Evolutionary conservation across 2,329 filamentous ascomycete species (phyloP).

Genomic region (Aspergillus sp.): DNA sequence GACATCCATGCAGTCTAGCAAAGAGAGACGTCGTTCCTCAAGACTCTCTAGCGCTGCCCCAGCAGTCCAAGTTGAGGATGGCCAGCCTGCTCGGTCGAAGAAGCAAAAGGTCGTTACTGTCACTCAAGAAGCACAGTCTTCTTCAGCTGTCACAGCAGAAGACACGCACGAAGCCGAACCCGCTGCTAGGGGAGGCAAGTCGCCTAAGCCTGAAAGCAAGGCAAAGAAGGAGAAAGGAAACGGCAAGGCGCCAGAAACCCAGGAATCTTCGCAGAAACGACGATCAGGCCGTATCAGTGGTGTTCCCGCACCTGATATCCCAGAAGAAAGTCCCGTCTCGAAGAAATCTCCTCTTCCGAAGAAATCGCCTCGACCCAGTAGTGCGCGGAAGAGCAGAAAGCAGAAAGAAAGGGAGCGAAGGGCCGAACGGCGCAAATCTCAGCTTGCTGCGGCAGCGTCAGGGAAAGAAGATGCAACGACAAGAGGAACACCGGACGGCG

Average conservation of each 20-base stretch:
- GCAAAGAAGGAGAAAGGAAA: constrained; percentile 2
- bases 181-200: constrained; percentile 10
- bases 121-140: constrained; percentile 17
- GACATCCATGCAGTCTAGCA: constrained; percentile 19
- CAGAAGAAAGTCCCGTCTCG: constrained; percentile 19
- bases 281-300: constrained; percentile 37
- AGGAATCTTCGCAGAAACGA: constrained; percentile 33
- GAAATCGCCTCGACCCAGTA: constrained; percentile 23
- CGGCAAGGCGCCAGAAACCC: constrained; percentile 14
- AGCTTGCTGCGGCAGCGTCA: neutral
- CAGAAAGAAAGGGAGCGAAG: constrained; percentile 16
- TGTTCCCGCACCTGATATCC: constrained; percentile 19
- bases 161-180: constrained; percentile 32
- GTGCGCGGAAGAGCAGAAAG: constrained; percentile 28
- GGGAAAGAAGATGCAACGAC: neutral
- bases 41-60: constrained; percentile 27
- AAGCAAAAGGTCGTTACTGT: constrained; percentile 11
- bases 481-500: neutral
- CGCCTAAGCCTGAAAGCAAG: constrained; percentile 5
- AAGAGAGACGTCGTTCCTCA: constrained; percentile 37
- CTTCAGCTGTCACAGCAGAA: constrained; percentile 27
- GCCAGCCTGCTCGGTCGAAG: constrained; percentile 22
- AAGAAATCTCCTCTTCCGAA: constrained; percentile 14
- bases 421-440: constrained; percentile 10
- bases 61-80: constrained; percentile 15